Evolutionary conservation across 179 eudicot species (phyloP).

Genomic region (Beta corolliflora): DNA sequence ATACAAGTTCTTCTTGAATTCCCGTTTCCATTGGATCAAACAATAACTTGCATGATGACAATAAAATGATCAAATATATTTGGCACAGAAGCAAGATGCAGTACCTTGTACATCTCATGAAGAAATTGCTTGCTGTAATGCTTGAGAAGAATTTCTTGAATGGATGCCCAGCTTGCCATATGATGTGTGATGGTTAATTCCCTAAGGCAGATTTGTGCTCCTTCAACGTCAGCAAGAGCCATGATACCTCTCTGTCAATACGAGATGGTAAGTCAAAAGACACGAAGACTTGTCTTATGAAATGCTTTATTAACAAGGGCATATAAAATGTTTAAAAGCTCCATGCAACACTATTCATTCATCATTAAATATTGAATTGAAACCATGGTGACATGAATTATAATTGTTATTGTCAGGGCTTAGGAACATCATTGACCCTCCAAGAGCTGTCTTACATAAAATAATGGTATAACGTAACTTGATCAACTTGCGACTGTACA

Average conservation of each 20-base stretch:
- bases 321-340: not conserved
- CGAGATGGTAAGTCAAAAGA: conserved; percentile 14
- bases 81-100: not conserved
- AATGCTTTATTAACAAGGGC: not conserved
- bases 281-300: not conserved
- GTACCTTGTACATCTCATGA: conserved; percentile 97
- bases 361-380: not conserved
- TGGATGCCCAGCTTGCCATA: conserved; percentile 94
- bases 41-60: not conserved
- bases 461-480: not conserved
- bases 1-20: not conserved
- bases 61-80: not conserved
- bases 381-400: not conserved
- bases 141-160: conserved; percentile 72
- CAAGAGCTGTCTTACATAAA: not conserved
- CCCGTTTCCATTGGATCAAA: not conserved
- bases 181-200: conserved; percentile 73
- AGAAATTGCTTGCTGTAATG: conserved; percentile 87
- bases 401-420: not conserved
- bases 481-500: not conserved
- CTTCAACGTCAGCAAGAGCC: conserved; percentile 98
- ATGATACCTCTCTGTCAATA: conserved; percentile 77
- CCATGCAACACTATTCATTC: not conserved
- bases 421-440: not conserved
- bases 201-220: conserved; percentile 75